These are phyloP conservation scores for Aspergillus aculeatinus DNA, from an alignment of 2,329 filamentous ascomycete genomes.

Conservation along the genomic window DNA sequence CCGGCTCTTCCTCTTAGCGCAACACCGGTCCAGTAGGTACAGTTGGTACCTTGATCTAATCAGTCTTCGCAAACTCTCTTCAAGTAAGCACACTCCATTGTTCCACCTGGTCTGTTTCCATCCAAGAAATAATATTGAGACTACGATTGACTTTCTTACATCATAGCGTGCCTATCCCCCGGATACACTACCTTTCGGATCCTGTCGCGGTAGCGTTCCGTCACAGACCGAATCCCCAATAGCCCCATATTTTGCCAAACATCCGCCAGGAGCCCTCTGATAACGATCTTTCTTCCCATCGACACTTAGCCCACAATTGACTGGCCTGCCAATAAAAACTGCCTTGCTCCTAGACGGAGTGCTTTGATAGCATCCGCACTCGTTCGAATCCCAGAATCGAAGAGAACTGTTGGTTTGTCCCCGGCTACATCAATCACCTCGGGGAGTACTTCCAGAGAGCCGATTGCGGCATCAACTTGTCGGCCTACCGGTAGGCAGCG, in stretches of 20 bases:
- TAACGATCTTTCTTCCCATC: constrained; percentile 52
- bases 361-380: constrained; percentile 55
- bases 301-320: constrained; percentile 58
- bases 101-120: no score
- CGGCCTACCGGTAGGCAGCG: constrained; percentile 30
- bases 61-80: not conserved
- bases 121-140: not conserved
- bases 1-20: not conserved
- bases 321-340: constrained; percentile 58
- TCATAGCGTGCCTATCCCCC: constrained; percentile 36
- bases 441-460: constrained; percentile 55
- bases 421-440: constrained; percentile 62
- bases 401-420: constrained; percentile 47
- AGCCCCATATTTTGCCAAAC: constrained; percentile 58
- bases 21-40: not conserved
- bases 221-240: constrained; percentile 47
- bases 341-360: constrained; percentile 56
- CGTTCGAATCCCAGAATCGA: constrained; percentile 53
- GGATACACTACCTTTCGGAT: constrained; percentile 37
- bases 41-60: not conserved
- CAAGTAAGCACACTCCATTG: no score
- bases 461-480: constrained; percentile 53
- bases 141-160: constrained; percentile 20
- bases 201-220: constrained; percentile 34
- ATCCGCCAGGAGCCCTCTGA: constrained; percentile 54